Conservation (phyloP, 75 land plant species). For the Azolla pinnata region DNA sequence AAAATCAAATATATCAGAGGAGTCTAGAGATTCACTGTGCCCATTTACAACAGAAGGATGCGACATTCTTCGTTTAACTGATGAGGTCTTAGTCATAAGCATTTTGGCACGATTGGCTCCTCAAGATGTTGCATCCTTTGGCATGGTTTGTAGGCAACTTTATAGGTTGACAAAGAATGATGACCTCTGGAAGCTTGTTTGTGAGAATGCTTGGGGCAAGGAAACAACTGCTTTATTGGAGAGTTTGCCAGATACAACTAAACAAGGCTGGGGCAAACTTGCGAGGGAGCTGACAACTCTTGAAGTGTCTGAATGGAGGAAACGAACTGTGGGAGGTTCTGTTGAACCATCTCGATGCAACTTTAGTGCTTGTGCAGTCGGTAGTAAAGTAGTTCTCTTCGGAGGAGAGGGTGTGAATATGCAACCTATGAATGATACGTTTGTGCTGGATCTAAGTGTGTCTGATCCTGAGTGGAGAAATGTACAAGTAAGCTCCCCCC, state of each 20-base stretch:
- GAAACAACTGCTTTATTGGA: conserved; percentile 42
- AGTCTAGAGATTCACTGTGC: no score
- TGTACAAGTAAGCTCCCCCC: conserved; percentile 52
- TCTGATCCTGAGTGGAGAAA: conserved; percentile 62
- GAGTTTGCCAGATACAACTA: conserved; percentile 24
- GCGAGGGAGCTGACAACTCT: conserved; percentile 70
- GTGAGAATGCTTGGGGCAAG: conserved; percentile 68
- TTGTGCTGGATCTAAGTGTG: conserved; percentile 62
- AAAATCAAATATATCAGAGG: neutral
- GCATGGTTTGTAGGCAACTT: conserved; percentile 53
- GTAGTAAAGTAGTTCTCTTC: conserved; percentile 53
- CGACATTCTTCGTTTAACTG: conserved; percentile 46
- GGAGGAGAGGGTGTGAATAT: conserved; percentile 83
- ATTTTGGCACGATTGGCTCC: conserved; percentile 49
- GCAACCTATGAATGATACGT: conserved; percentile 90
- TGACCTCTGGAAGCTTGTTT: conserved; percentile 55
- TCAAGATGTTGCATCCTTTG: conserved; percentile 60
- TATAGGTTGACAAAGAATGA: conserved; percentile 48
- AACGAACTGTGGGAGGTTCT: conserved; percentile 47
- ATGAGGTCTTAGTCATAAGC: conserved; percentile 54
- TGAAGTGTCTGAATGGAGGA: conserved; percentile 65
- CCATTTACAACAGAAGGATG: conserved; percentile 17
- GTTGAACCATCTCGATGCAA: conserved; percentile 72
- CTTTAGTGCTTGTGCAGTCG: conserved; percentile 75
- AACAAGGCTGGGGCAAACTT: conserved; percentile 51